phyloP scores from a whole-genome alignment of 1,284 basidiomycete genomes.

The Trametes sp. region DNA sequence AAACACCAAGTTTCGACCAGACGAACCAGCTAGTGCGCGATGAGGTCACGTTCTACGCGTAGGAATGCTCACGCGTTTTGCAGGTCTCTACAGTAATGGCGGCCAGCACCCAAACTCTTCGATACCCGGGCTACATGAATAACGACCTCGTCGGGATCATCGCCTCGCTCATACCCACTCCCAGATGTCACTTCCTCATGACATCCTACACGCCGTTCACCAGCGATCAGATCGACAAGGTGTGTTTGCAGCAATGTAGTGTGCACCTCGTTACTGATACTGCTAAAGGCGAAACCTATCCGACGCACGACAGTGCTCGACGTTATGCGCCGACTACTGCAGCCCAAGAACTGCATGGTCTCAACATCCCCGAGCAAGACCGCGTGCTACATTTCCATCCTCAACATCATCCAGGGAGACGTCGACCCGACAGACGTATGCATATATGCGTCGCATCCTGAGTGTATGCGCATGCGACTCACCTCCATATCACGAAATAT shows the following conservation, averaged over 20 bases:
- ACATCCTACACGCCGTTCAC: slow-evolving; percentile 99
- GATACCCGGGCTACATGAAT: slow-evolving; percentile 99
- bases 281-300: slow-evolving; percentile 56
- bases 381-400: slow-evolving; percentile 96
- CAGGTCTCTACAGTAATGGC: slow-evolving; percentile 96
- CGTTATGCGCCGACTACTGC: slow-evolving; percentile 97
- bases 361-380: slow-evolving; percentile 92
- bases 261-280: background rate
- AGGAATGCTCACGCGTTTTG: slow-evolving; percentile 3
- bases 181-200: slow-evolving; percentile 99
- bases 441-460: slow-evolving; percentile 9
- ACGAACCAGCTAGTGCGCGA: slow-evolving; percentile 89
- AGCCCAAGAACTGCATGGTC: slow-evolving; percentile 99
- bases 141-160: slow-evolving; percentile 99
- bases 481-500: slow-evolving; percentile 9
- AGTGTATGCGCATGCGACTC: background rate
- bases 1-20: slow-evolving; percentile 93
- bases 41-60: too few species aligned
- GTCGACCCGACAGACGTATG: slow-evolving; percentile 96
- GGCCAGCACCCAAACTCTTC: slow-evolving; percentile 95
- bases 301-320: slow-evolving; percentile 96
- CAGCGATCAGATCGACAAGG: slow-evolving; percentile 94
- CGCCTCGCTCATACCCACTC: slow-evolving; percentile 96
- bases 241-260: slow-evolving; percentile 36
- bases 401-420: slow-evolving; percentile 99